Evolutionary conservation across 1,284 basidiomycete species (phyloP).

Genomic region (Phlebopus sp.): DNA sequence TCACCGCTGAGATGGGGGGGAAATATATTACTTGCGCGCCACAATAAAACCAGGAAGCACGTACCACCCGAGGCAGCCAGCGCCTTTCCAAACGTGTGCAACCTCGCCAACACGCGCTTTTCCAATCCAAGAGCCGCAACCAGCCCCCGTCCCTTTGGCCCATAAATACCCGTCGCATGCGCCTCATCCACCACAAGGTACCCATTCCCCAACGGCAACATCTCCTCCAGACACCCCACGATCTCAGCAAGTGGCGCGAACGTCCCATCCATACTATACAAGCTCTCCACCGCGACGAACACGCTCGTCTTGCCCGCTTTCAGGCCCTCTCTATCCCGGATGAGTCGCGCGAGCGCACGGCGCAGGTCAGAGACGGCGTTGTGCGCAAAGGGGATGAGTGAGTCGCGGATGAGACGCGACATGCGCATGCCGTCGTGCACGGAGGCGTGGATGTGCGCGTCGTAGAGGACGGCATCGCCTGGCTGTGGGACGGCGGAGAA

Average conservation of each 20-base stretch:
- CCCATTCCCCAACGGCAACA: slow-evolving; percentile 60
- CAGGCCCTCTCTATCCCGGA: slow-evolving; percentile 37
- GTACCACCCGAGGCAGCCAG: slow-evolving; percentile 76
- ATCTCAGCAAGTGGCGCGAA: slow-evolving; percentile 75
- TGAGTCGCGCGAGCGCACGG: slow-evolving; percentile 40
- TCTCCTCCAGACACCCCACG: slow-evolving; percentile 53
- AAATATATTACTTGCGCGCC: not conserved
- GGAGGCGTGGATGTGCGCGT: slow-evolving; percentile 89
- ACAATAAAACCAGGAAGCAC: slow-evolving; percentile 24
- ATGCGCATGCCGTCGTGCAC: slow-evolving; percentile 88
- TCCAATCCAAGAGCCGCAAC: slow-evolving; percentile 65
- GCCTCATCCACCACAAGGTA: slow-evolving; percentile 87
- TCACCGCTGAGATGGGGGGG: slow-evolving; percentile 63
- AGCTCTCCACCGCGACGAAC: slow-evolving; percentile 83
- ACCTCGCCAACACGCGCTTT: slow-evolving; percentile 56
- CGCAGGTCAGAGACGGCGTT: slow-evolving; percentile 63
- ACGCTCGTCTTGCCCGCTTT: slow-evolving; percentile 42
- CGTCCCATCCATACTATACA: slow-evolving; percentile 97
- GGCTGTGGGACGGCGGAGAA: slow-evolving; percentile 82
- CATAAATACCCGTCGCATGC: slow-evolving; percentile 81
- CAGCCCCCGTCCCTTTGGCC: slow-evolving; percentile 74
- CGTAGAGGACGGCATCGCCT: slow-evolving; percentile 79
- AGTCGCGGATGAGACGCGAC: slow-evolving; percentile 48
- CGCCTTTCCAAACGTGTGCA: slow-evolving; percentile 73
- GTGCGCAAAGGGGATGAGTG: slow-evolving; percentile 63